Conservation (phyloP, 495 filamentous ascomycete species). For the Tuber borchii region DNA sequence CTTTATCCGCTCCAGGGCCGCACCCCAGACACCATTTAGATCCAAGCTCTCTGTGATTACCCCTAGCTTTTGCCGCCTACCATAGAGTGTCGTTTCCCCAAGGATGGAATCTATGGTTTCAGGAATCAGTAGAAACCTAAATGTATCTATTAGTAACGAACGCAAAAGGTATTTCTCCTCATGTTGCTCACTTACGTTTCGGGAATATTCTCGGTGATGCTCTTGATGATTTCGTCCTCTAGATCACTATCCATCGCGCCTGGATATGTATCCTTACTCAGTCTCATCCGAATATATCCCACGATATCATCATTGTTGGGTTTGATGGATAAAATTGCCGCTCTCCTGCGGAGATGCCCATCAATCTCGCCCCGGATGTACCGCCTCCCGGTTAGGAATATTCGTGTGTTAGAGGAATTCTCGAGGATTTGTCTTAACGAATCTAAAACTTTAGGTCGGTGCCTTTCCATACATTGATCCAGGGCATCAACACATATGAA, state of each 20-base stretch:
- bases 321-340: neutral
- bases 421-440: too few relatives aligned
- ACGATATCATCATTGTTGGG: neutral
- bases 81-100: neutral
- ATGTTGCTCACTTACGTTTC: neutral
- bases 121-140: neutral
- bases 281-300: neutral
- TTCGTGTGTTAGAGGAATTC: too few relatives aligned
- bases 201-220: neutral
- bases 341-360: neutral
- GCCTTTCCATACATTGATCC: too few relatives aligned
- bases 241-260: neutral
- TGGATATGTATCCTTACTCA: too few relatives aligned
- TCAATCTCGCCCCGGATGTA: too few relatives aligned
- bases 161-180: neutral
- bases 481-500: too few relatives aligned
- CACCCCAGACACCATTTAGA: neutral
- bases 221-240: neutral
- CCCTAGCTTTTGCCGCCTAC: neutral
- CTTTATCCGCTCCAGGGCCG: neutral
- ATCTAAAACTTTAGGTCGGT: too few relatives aligned
- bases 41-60: too few relatives aligned
- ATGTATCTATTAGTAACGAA: neutral
- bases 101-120: neutral
- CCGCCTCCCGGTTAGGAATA: too few relatives aligned